Evolutionary conservation across 2,329 filamentous ascomycete species (phyloP).

Genomic region (Sarocladium oryzae): DNA sequence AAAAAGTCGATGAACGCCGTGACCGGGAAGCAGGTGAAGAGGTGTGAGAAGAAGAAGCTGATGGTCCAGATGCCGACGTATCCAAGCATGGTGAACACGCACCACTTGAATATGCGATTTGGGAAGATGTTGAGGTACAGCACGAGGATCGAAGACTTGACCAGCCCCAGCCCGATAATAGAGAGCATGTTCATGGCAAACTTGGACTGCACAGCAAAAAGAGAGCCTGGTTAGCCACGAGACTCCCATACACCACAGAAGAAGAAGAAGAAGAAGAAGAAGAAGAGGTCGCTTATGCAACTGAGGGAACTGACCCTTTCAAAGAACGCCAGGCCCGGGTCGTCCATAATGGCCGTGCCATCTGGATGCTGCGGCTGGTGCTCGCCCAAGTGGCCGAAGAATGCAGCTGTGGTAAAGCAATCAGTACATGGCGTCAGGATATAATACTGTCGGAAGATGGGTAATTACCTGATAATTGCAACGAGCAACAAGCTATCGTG

Average conservation of each 20-base stretch:
- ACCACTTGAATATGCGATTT: neutral
- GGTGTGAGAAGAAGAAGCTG: constrained; percentile 1
- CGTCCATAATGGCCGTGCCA: neutral
- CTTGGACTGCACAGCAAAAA: neutral
- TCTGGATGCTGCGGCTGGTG: neutral
- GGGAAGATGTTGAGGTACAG: neutral
- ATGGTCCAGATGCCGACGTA: neutral
- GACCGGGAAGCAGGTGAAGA: neutral
- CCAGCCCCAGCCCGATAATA: neutral
- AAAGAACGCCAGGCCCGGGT: neutral
- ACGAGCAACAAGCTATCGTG: neutral
- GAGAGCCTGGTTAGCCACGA: neutral
- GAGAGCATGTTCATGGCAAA: constrained; percentile 1
- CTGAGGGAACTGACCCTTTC: neutral
- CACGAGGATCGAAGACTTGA: neutral
- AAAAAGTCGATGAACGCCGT: constrained; percentile 1
- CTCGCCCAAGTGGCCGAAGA: neutral
- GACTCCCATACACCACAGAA: neutral
- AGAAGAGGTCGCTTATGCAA: no score
- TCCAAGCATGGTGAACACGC: neutral
- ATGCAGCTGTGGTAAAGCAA: neutral
- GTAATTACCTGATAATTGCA: neutral
- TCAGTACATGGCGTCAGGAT: neutral
- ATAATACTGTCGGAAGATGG: neutral
- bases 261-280: neutral